Conservation (phyloP, 1,284 basidiomycete genomes). For the Cryptococcus jaspeensis region DNA sequence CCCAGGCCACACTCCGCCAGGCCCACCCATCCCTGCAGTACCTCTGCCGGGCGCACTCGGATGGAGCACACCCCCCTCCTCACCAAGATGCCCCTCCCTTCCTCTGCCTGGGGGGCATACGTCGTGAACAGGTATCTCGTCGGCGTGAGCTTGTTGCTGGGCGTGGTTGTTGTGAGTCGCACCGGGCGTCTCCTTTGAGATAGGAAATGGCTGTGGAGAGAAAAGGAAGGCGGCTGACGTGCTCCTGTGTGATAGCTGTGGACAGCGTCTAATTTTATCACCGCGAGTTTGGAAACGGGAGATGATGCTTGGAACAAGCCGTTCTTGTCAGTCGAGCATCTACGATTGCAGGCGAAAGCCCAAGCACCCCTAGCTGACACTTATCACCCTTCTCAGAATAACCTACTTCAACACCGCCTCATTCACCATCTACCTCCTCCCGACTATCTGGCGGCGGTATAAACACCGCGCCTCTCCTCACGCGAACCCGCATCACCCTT, state of each 20-base stretch:
- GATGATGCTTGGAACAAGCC: conserved; percentile 49
- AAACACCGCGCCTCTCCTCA: background rate
- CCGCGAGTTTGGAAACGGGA: conserved; percentile 44
- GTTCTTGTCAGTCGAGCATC: conserved; percentile 44
- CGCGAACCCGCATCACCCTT: conserved; percentile 9
- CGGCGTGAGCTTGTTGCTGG: conserved; percentile 35
- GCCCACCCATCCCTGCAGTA: too few relatives aligned
- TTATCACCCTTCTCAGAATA: conserved; percentile 29
- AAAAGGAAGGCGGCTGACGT: too few relatives aligned
- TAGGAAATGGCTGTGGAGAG: too few relatives aligned
- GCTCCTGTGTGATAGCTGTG: conserved; percentile 30
- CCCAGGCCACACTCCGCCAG: too few relatives aligned
- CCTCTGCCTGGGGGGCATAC: conserved; percentile 4
- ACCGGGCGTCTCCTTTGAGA: too few relatives aligned
- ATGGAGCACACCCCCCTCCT: conserved; percentile 29
- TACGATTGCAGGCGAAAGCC: background rate
- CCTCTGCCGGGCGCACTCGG: background rate
- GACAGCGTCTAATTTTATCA: conserved; percentile 49
- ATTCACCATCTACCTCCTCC: conserved; percentile 86
- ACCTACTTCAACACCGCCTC: conserved; percentile 58
- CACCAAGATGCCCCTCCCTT: conserved; percentile 20
- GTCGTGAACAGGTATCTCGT: conserved; percentile 32
- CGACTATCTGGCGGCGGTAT: conserved; percentile 51
- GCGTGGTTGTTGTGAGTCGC: conserved; percentile 37
- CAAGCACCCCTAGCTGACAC: background rate